Base-by-base conservation (phyloP, 495 filamentous ascomycete genomes). In the Hyaloscypha variabilis region DNA sequence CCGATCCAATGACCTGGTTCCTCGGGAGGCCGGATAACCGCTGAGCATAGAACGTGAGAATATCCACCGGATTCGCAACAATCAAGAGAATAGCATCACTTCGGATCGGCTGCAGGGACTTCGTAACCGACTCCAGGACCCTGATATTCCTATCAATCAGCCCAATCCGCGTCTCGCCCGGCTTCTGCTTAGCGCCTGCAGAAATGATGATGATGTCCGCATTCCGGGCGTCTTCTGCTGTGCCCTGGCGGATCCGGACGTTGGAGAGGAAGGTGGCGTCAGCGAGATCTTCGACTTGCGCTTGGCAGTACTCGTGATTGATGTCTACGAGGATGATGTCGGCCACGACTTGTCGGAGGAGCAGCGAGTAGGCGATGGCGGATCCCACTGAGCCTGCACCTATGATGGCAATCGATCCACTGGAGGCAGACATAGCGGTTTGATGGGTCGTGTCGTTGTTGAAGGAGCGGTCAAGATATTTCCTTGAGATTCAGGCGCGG, bases 1-100 rank as follows among this genome's bases (percentile, higher is more conserved):
- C 79, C 10, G 75, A 73, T 3, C 79, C 79, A 24, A 82, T 49
- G 24, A 82, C 78, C 60, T 79, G 78, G 3, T 53, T 59, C 8
- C 60, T 62, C 0, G 78, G 77, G 0, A 82, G 71, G 2, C 78
- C 75, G 1, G 73, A 73, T 3, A 79, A 46, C 53, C 75, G 66
- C 21, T 72, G 72, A 0, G 76, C 77, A 21, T 79, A 69, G 25
- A 74, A 71, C 17, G 80, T 82, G n/a, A 82, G 69, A 1, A 82
- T 69, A 68, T 83, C 80, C 53, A 83, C 79, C 0, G 80, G 80
- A 71, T 83, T 82, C 10, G 80, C 72, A 3, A 82, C 79, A 14
- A 82, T 62, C 1, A 83, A 72, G 0, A 83, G 59, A 29, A 83
- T 74, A 8, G 78, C 69, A 55, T 78, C 62, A 3, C 67, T 54